Evolutionary conservation across 768 basidiomycete species (phyloP).

Genomic region (Auricularia sp.): DNA sequence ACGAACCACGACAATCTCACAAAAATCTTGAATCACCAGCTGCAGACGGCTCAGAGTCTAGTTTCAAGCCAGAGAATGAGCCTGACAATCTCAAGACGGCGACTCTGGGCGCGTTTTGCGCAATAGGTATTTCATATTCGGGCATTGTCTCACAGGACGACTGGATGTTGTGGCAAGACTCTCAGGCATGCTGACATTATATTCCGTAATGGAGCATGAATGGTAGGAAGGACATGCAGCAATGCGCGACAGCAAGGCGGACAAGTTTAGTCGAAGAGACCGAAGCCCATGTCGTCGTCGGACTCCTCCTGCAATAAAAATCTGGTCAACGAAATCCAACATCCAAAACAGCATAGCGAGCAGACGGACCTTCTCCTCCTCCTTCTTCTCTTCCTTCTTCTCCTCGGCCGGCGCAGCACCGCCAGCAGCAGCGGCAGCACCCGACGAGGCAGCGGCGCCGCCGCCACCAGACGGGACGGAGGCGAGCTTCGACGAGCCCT

Average conservation of each 20-base stretch:
- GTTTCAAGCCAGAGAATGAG: too few species aligned
- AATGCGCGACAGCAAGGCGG: conserved; percentile 5
- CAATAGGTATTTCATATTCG: too few species aligned
- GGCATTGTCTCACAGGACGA: too few species aligned
- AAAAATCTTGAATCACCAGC: too few species aligned
- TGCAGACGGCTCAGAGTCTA: too few species aligned
- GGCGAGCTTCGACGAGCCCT: conserved; percentile 87
- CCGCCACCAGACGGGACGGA: conserved; percentile 60
- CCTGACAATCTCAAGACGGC: too few species aligned
- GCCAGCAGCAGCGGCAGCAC: conserved; percentile 37
- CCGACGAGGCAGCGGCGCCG: conserved; percentile 43
- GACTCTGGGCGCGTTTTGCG: too few species aligned
- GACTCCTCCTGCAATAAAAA: conserved; percentile 61
- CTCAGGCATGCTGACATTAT: not conserved
- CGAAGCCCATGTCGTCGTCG: conserved; percentile 99
- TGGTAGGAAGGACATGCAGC: not conserved
- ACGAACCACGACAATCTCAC: too few species aligned
- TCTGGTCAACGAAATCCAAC: not conserved
- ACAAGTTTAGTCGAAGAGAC: conserved; percentile 78
- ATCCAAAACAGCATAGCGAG: not conserved
- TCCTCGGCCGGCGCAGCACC: conserved; percentile 64
- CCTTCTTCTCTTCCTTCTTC: conserved; percentile 64
- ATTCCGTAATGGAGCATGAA: not conserved
- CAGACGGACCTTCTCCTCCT: conserved; percentile 68
- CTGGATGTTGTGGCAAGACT: too few species aligned